Conservation (phyloP, 23 red algal species). For the Cyanidiococcus yangmingshanensis region DNA sequence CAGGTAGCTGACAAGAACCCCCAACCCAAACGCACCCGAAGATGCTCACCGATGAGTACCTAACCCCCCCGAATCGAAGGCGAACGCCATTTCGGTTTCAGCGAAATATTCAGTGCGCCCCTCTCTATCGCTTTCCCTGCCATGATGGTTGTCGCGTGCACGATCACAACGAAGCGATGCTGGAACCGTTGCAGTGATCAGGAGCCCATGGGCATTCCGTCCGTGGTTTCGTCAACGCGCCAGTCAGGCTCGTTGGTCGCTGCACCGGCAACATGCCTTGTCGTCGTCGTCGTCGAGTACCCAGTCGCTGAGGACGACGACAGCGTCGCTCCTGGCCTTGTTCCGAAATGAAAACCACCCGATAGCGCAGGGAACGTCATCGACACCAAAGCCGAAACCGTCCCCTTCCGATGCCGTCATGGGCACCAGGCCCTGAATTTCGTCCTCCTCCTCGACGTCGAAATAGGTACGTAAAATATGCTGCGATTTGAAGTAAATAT, state of each 20-base stretch:
- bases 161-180: too few relatives aligned
- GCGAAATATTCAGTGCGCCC: too few relatives aligned
- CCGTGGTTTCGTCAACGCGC: background rate
- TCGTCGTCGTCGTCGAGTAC: background rate
- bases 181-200: too few relatives aligned
- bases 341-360: background rate
- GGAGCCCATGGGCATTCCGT: background rate
- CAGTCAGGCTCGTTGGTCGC: background rate
- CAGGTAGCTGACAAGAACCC: too few relatives aligned
- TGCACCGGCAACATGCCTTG: background rate
- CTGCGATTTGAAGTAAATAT: constrained; percentile 78
- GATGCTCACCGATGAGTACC: too few relatives aligned
- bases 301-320: background rate
- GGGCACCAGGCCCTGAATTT: constrained; percentile 61
- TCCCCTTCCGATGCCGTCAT: constrained; percentile 32
- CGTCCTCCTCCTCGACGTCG: constrained; percentile 53
- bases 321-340: too few relatives aligned
- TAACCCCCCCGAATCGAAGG: too few relatives aligned
- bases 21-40: too few relatives aligned
- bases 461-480: constrained; percentile 70
- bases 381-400: constrained; percentile 26
- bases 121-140: too few relatives aligned
- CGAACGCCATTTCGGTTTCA: too few relatives aligned
- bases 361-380: too few relatives aligned
- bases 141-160: too few relatives aligned